Evolutionary conservation across 169 alveolate species (phyloP), one percentile per base, ranked within the genome.

Genomic region (Plasmodium vivax): DNA sequence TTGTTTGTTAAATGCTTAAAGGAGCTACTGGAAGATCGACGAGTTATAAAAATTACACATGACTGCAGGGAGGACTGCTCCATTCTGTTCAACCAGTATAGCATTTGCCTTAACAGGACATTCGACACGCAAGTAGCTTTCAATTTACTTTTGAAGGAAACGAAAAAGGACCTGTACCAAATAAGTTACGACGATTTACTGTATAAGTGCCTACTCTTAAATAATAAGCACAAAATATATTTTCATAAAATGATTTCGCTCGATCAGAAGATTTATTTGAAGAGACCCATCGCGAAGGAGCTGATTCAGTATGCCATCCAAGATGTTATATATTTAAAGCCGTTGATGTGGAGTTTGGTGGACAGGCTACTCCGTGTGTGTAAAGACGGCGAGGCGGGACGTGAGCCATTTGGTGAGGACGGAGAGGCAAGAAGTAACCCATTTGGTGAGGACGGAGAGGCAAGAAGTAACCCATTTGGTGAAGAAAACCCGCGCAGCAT

Each of bases 1-100:
- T 12, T 85, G 27, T 85, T 85, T 62, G 56, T 54, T 14, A 74
- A 43, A 9, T 74, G 62, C 34, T 43, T 85, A 85, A 85, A n/a
- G 81, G 93, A 85, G 1, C 32, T 85, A 51, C 62, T 85, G 27
- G 93, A 85, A 75, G 32, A 54, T 68, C 38, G 62, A 32, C 27
- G 41, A 45, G 34, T 85, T 32, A 41, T 85, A 74, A 85, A 85
- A 9, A 47, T 85, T 27, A 38, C 82, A 10, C 93, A 85, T 85
- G 93, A 85, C 68, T 85, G 93, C 12, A 73, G 93, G 62, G 93
- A 85, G 62, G 93, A 85, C 41, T 85, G 93, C 30, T 85, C 93
- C 8, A 85, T 85, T 34, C 9, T 85, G 62, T 85, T 47, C 62
- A 85, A 75, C 68, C 93, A 85, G 19, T 85, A 85, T 41, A 75